These are phyloP conservation scores for Trypanosoma lewisi DNA, from an alignment of 208 protist genomes.

Conservation along the genomic window DNA sequence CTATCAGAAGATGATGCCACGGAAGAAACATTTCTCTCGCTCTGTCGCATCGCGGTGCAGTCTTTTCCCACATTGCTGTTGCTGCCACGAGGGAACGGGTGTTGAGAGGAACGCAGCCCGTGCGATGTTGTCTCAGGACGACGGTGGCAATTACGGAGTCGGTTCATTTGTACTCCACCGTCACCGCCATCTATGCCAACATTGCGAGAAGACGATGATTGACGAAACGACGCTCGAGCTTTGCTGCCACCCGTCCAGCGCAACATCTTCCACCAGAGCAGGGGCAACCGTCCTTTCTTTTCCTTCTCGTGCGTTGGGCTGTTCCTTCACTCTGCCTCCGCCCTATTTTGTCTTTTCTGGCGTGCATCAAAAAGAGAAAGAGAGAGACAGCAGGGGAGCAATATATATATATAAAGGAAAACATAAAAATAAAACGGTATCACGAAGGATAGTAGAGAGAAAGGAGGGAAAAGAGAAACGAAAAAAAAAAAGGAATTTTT, in stretches of 20 bases:
- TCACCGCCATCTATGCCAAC: neutral
- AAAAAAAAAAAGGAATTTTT: slow-evolving; percentile 4
- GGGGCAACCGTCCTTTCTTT: neutral
- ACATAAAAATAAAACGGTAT: slow-evolving; percentile 2
- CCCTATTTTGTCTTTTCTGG: neutral
- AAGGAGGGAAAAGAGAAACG: neutral
- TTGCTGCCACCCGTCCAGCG: slow-evolving; percentile 40
- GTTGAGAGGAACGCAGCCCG: neutral
- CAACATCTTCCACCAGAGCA: slow-evolving; percentile 17
- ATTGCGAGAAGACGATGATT: neutral
- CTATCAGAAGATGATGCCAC: neutral
- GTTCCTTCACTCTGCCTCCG: neutral
- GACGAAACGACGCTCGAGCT: slow-evolving; percentile 24
- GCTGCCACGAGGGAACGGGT: neutral
- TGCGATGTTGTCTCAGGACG: neutral
- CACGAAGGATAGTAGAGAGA: neutral
- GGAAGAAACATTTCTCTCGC: neutral
- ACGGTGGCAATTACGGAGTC: neutral
- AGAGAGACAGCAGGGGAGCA: slow-evolving; percentile 25
- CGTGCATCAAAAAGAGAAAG: neutral
- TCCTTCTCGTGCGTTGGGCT: too few relatives aligned
- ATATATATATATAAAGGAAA: neutral
- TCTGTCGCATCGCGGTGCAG: neutral
- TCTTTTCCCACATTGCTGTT: neutral
- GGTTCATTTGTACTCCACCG: neutral